Percentiles rank a stretch among this genome's conserved stretches.
Evolutionary conservation across 305 asterid species (phyloP).

Genomic region (Plantago coronopus): DNA sequence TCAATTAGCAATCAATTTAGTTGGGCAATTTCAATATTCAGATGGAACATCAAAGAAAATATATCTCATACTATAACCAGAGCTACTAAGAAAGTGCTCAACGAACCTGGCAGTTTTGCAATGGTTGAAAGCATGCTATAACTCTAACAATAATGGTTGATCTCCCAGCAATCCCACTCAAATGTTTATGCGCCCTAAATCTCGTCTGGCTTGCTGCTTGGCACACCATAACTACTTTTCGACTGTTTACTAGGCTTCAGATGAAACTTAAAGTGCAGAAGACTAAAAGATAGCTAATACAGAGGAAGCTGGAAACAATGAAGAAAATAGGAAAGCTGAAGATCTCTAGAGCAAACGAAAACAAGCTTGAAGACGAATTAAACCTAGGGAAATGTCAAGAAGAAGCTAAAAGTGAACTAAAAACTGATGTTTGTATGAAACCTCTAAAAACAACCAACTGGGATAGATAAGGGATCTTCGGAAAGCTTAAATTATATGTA

Average conservation of each 20-base stretch:
- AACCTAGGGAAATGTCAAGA: neutral
- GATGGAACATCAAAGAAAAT: slow-evolving; percentile 3
- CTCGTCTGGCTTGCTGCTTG: slow-evolving; percentile 77
- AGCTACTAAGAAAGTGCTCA: slow-evolving; percentile 1
- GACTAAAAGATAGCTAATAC: slow-evolving; percentile 15
- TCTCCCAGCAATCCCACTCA: slow-evolving; percentile 68
- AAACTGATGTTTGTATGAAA: slow-evolving; percentile 7
- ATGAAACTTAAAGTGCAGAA: neutral
- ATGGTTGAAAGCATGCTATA: slow-evolving; percentile 79
- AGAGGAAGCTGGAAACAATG: too few relatives aligned
- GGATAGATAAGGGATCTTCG: slow-evolving; percentile 10
- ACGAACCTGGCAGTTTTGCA: slow-evolving; percentile 82
- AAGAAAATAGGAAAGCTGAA: slow-evolving; percentile 14
- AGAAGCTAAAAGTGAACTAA: slow-evolving; percentile 21
- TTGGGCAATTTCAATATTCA: neutral
- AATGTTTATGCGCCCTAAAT: slow-evolving; percentile 71
- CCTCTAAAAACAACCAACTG: neutral
- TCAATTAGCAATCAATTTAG: neutral
- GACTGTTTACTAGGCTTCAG: slow-evolving; percentile 30
- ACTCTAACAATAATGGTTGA: slow-evolving; percentile 70
- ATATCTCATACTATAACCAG: neutral
- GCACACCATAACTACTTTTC: slow-evolving; percentile 82
- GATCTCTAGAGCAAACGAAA: slow-evolving; percentile 12
- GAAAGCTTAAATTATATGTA: neutral
- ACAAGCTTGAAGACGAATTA: neutral